Evolutionary conservation across 2,329 filamentous ascomycete genomes (phyloP).

Genomic region (Rhynchosporium graminicola): DNA sequence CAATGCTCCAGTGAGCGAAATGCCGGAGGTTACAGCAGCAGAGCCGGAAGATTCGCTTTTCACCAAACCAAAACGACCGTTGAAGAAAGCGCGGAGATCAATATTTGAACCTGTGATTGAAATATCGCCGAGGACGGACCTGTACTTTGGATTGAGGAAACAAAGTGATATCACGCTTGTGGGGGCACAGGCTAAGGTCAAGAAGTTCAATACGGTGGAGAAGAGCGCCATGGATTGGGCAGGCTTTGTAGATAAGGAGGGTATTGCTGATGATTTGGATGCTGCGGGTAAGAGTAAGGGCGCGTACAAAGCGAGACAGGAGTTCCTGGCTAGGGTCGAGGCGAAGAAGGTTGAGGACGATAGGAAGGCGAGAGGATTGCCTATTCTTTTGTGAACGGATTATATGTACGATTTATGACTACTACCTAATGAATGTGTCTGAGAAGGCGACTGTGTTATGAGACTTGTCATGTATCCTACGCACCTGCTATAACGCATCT

Average conservation of each 20-base stretch:
- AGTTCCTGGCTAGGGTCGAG: slow-evolving; percentile 67
- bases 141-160: slow-evolving; percentile 56
- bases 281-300: slow-evolving; percentile 65
- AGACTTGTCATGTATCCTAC: too few species aligned
- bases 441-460: too few species aligned
- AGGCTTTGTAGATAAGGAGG: slow-evolving; percentile 69
- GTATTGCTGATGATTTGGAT: slow-evolving; percentile 68
- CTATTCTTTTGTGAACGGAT: slow-evolving; percentile 14
- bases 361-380: slow-evolving; percentile 49
- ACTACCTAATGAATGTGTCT: neutral
- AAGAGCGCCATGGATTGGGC: slow-evolving; percentile 76
- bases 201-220: slow-evolving; percentile 70
- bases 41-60: slow-evolving; percentile 47
- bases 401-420: slow-evolving; percentile 1
- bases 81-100: slow-evolving; percentile 50
- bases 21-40: slow-evolving; percentile 32
- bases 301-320: slow-evolving; percentile 62
- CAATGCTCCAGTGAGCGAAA: slow-evolving; percentile 36
- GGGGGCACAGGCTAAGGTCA: slow-evolving; percentile 53
- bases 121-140: slow-evolving; percentile 51
- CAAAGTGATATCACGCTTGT: slow-evolving; percentile 33
- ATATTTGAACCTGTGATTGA: slow-evolving; percentile 60
- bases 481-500: too few species aligned
- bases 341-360: slow-evolving; percentile 62
- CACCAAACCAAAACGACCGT: slow-evolving; percentile 38